Base-by-base conservation (phyloP, 108 stramenopile species). In the Epithemia pelagica region DNA sequence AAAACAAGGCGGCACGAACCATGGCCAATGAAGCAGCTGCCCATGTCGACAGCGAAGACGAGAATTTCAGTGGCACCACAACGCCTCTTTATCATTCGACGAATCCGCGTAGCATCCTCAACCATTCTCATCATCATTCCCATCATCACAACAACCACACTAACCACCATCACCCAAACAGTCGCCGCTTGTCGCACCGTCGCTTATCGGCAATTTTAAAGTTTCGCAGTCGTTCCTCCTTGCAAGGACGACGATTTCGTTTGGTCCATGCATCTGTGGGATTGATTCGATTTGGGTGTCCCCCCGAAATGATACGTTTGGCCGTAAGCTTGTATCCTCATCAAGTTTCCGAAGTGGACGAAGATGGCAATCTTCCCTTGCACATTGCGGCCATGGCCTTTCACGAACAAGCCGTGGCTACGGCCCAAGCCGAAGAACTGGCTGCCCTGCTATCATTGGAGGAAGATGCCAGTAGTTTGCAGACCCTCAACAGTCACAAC, bases 281-380 rank as follows among this genome's bases (percentile, higher is more conserved):
- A 25, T 68, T 82, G 67, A 69, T 67, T 32, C 74, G 77, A n/a
- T 78, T 71, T 46, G 81, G 77, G 7, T 82, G 81, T 66, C 81
- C 81, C 28, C 70, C 76, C 1, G 77, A 78, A 63, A 68, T 82
- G 68, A 69, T 82, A 30, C 67, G 71, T 3, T 58, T 82, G 19
- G 81, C 81, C 5, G 68, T 82, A 23, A 68, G 70, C 2, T 65
- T 82, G 52, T 67, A 82, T 75, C 81, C 81, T 2, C 32, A 78
- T 21, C 81, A 82, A 75, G 77, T 82, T 23, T 33, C 64, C n/a
- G 81, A 82, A 60, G 78, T 78, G 77, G 81, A 82, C 46, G 81
- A 75, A 66, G 77, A 78, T 62, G 81, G 81, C 2, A 76, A 77
- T 59, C 65, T 78, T 21, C 81, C 81, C 0, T n/a, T 82, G 7